phyloP scores from a whole-genome alignment of 345 rosid genomes.

The Hypericum perforatum region DNA sequence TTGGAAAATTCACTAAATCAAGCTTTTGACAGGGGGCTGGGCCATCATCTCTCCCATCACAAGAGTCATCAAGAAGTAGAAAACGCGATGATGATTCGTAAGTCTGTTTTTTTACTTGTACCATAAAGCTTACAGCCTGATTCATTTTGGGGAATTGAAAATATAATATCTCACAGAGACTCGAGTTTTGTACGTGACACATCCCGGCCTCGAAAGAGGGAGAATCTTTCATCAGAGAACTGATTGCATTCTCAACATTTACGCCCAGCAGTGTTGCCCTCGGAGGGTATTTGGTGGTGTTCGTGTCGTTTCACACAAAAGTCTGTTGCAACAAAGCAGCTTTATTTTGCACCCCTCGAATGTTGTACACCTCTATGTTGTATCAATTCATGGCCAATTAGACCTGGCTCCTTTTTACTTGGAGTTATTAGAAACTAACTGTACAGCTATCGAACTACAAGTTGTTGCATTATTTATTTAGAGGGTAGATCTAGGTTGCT shows the following conservation, averaged over 20 bases:
- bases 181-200: constrained; percentile 16
- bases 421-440: no score
- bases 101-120: constrained; percentile 12
- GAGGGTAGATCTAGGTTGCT: constrained; percentile 2
- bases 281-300: background rate
- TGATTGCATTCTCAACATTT: constrained; percentile 1
- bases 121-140: background rate
- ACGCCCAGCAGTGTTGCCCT: background rate
- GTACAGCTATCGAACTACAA: no score
- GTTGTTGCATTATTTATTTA: background rate
- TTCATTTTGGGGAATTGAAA: constrained; percentile 9
- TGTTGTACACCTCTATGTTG: no score
- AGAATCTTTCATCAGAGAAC: constrained; percentile 19
- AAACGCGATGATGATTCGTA: constrained; percentile 45
- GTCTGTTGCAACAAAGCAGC: constrained; percentile 9
- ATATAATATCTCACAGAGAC: constrained; percentile 15
- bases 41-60: constrained; percentile 24
- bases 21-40: constrained; percentile 36
- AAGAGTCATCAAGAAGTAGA: constrained; percentile 42
- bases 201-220: constrained; percentile 32
- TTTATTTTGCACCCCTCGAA: constrained; percentile 1
- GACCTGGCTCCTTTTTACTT: no score
- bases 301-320: background rate
- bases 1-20: background rate
- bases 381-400: no score